A percentile compares a stretch with the other conserved stretches of the same genome.
phyloP scores from a whole-genome alignment of 1,284 basidiomycete species.

The Sporisorium reilianum region DNA sequence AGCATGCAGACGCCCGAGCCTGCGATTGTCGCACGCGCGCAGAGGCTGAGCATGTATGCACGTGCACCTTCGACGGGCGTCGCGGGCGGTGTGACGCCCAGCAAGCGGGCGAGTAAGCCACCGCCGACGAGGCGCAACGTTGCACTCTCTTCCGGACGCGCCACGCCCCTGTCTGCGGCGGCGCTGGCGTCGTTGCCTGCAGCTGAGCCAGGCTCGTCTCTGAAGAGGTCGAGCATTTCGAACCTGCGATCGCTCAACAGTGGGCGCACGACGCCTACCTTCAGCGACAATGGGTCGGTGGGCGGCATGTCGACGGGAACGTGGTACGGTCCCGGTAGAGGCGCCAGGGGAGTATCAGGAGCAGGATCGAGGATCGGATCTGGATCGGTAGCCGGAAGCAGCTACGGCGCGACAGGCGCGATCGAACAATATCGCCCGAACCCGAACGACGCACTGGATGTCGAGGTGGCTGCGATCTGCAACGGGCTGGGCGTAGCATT shows the following conservation, averaged over 20 bases:
- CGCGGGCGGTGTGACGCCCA: conserved; percentile 27
- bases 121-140: conserved; percentile 47
- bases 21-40: conserved; percentile 56
- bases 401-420: conserved; percentile 33
- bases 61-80: conserved; percentile 45
- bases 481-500: conserved; percentile 80
- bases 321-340: conserved; percentile 36
- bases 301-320: conserved; percentile 48
- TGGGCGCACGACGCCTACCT: conserved; percentile 54
- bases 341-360: conserved; percentile 27
- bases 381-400: conserved; percentile 41
- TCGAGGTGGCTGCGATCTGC: conserved; percentile 79
- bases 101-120: conserved; percentile 58
- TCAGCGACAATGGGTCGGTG: conserved; percentile 51
- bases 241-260: conserved; percentile 49
- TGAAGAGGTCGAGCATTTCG: conserved; percentile 50
- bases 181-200: conserved; percentile 57
- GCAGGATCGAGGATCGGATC: conserved; percentile 28
- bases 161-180: conserved; percentile 61
- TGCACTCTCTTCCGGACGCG: conserved; percentile 40
- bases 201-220: conserved; percentile 42
- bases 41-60: conserved; percentile 59
- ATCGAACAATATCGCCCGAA: conserved; percentile 77
- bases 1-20: conserved; percentile 66
- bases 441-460: conserved; percentile 81